phyloP scores from a whole-genome alignment of 2,329 filamentous ascomycete genomes.

The Camillea tinctor region DNA sequence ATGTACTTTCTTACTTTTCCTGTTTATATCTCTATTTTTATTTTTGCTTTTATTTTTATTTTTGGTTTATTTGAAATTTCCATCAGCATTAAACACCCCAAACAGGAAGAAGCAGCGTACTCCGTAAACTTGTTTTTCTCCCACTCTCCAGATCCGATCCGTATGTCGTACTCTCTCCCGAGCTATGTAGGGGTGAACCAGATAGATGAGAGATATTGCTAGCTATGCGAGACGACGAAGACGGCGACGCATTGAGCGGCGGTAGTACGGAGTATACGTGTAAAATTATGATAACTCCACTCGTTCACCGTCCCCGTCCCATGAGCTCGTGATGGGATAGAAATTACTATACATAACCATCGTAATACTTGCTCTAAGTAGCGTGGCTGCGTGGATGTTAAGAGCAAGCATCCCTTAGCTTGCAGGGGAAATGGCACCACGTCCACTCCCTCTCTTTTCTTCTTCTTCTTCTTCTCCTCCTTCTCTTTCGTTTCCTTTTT shows the following conservation, averaged over 20 bases:
- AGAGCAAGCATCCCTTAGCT: background rate
- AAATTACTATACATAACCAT: background rate
- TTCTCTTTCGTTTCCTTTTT: background rate
- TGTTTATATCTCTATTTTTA: too few species aligned
- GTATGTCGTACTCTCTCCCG: background rate
- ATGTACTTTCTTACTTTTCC: too few species aligned
- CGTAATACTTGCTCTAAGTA: background rate
- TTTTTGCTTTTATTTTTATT: too few species aligned
- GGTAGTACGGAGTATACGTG: background rate
- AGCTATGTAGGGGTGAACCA: background rate
- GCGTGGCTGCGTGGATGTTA: background rate
- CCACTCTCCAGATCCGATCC: too few species aligned
- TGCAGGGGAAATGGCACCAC: background rate
- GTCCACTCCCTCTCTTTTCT: background rate
- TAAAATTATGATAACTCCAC: background rate
- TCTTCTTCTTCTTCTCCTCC: background rate
- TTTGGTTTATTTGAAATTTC: too few species aligned
- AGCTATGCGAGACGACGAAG: background rate
- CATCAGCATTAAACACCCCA: too few species aligned
- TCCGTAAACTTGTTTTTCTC: too few species aligned
- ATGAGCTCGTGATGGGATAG: background rate
- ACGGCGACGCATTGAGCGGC: background rate
- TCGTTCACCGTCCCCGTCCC: background rate
- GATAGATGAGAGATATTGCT: background rate
- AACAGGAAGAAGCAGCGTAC: too few species aligned